Evolutionary conservation across 768 basidiomycete genomes (phyloP).

Genomic region (Dioszegia crocea): DNA sequence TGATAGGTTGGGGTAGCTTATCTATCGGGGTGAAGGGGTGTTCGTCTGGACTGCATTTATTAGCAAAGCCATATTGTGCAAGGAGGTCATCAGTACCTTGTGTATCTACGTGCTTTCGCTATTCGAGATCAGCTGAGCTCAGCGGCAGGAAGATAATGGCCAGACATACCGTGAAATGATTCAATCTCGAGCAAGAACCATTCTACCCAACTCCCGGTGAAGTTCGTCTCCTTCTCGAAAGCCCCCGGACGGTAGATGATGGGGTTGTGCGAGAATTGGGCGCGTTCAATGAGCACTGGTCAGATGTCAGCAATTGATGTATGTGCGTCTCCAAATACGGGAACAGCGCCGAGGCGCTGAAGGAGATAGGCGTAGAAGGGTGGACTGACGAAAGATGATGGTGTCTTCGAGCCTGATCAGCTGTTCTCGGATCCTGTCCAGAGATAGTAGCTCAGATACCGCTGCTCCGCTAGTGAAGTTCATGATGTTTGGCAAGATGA

Average conservation of each 20-base stretch:
- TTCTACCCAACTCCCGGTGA: conserved; percentile 85
- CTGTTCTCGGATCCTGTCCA: conserved; percentile 82
- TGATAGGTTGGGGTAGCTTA: conserved; percentile 74
- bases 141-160: neutral
- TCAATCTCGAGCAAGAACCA: conserved; percentile 98
- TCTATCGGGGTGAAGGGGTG: conserved; percentile 75
- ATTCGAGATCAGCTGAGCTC: conserved; percentile 44
- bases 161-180: conserved; percentile 80
- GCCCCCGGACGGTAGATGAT: conserved; percentile 76
- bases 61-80: neutral
- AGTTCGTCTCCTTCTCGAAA: conserved; percentile 69
- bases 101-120: conserved; percentile 91
- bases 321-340: neutral
- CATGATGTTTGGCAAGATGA: conserved; percentile 18
- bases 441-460: conserved; percentile 67
- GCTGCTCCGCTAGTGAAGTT: conserved; percentile 47
- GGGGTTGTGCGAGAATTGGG: conserved; percentile 91
- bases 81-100: conserved; percentile 57
- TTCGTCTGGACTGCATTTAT: conserved; percentile 76
- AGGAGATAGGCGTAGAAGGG: neutral
- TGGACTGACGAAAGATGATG: conserved; percentile 73
- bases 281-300: conserved; percentile 75
- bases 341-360: neutral
- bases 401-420: conserved; percentile 92
- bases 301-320: neutral